Percentiles rank a stretch among this genome's conserved stretches.
These are phyloP conservation scores for Lasiodiplodia sp. DNA, from an alignment of 2,329 filamentous ascomycete species.

Conservation along the genomic window DNA sequence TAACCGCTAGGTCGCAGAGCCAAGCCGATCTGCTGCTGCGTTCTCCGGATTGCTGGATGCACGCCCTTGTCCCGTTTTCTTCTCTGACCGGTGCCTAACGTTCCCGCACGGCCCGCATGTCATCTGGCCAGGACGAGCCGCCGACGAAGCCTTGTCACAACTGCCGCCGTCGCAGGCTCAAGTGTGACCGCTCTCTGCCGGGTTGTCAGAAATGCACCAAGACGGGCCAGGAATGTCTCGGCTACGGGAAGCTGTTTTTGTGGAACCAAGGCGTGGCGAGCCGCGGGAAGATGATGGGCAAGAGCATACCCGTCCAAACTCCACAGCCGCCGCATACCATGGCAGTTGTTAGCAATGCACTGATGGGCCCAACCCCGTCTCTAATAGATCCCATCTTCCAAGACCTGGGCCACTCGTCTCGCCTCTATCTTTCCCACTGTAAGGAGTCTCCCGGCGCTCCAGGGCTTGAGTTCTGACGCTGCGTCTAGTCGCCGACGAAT, in stretches of 20 bases:
- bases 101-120: constrained; percentile 15
- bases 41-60: background rate
- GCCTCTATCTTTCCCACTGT: constrained; percentile 17
- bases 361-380: background rate
- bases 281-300: constrained; percentile 62
- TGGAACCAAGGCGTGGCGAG: constrained; percentile 64
- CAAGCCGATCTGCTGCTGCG: constrained; percentile 9
- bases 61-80: background rate
- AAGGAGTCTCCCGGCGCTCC: background rate
- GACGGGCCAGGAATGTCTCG: constrained; percentile 65
- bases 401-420: constrained; percentile 9
- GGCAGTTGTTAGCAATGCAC: background rate
- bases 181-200: constrained; percentile 68
- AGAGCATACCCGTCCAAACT: constrained; percentile 45
- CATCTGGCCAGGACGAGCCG: background rate
- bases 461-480: background rate
- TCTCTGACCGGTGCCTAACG: background rate
- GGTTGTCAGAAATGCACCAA: constrained; percentile 66
- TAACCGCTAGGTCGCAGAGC: background rate
- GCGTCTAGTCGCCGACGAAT: constrained; percentile 38
- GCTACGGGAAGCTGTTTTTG: constrained; percentile 67
- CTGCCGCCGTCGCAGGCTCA: constrained; percentile 66
- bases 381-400: constrained; percentile 21
- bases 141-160: constrained; percentile 63
- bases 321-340: background rate